Conservation (phyloP, 768 basidiomycete genomes). For the Boletus huronensis region DNA sequence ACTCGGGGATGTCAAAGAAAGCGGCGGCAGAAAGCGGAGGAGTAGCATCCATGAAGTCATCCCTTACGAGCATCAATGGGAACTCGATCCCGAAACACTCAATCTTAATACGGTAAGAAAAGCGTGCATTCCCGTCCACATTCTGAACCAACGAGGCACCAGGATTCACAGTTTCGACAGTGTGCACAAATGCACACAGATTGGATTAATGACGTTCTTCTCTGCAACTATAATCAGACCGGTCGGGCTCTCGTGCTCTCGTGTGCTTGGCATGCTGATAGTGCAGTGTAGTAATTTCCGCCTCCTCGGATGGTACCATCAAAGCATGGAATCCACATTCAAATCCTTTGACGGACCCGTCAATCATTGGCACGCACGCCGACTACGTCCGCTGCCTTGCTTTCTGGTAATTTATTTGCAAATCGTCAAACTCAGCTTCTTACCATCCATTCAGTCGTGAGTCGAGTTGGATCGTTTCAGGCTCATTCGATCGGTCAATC, state of each 20-base stretch:
- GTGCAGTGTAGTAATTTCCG: slow-evolving; percentile 65
- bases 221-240: slow-evolving; percentile 91
- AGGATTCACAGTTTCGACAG: slow-evolving; percentile 75
- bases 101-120: slow-evolving; percentile 47
- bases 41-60: slow-evolving; percentile 33
- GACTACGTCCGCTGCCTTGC: slow-evolving; percentile 86
- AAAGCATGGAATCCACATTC: slow-evolving; percentile 92
- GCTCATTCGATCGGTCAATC: slow-evolving; percentile 91
- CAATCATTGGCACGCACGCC: slow-evolving; percentile 66
- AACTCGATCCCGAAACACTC: slow-evolving; percentile 58
- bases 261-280: slow-evolving; percentile 6
- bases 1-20: slow-evolving; percentile 63
- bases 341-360: slow-evolving; percentile 53
- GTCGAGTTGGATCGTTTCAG: slow-evolving; percentile 86
- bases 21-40: slow-evolving; percentile 32
- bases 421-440: slow-evolving; percentile 12
- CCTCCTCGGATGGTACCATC: slow-evolving; percentile 93
- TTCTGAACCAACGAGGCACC: slow-evolving; percentile 12
- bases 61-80: slow-evolving; percentile 76
- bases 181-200: slow-evolving; percentile 87
- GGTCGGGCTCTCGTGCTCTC: slow-evolving; percentile 39
- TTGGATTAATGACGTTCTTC: slow-evolving; percentile 93
- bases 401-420: slow-evolving; percentile 47
- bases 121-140: neutral
- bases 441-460: slow-evolving; percentile 49